Conservation (phyloP, 345 rosid genomes). For the Hevea brasiliensis region DNA sequence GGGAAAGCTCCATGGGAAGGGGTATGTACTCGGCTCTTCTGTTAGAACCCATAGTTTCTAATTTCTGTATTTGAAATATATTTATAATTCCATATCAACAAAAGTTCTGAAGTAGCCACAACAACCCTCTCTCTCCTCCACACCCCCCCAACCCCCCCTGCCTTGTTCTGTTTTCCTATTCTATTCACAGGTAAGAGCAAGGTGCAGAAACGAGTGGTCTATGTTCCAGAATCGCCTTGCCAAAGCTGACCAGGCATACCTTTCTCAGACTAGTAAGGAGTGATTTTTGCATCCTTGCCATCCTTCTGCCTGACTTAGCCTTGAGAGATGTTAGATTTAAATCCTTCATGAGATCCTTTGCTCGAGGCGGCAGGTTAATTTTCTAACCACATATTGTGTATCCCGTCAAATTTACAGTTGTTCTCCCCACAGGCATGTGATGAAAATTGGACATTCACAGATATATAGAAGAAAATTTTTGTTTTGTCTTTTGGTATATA, state of each 20-base stretch:
- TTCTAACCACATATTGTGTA: no score
- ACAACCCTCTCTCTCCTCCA: no score
- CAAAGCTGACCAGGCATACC: slow-evolving; percentile 60
- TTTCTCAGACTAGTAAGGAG: slow-evolving; percentile 31
- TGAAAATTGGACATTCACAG: slow-evolving; percentile 10
- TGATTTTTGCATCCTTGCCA: slow-evolving; percentile 17
- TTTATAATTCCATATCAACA: no score
- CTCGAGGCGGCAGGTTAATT: no score
- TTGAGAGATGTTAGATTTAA: neutral
- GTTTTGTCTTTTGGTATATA: neutral
- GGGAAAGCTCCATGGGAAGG: slow-evolving; percentile 92
- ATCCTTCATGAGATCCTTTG: no score
- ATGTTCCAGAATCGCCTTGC: slow-evolving; percentile 69
- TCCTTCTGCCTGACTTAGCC: neutral
- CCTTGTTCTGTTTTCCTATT: neutral
- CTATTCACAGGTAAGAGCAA: slow-evolving; percentile 62
- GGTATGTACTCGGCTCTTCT: slow-evolving; percentile 38
- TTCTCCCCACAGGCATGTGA: neutral
- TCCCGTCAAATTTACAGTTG: no score
- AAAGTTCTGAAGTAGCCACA: neutral
- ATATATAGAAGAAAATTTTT: slow-evolving; percentile 1
- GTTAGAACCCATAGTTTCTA: neutral
- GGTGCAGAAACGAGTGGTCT: slow-evolving; percentile 85
- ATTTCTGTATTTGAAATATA: neutral
- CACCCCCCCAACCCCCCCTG: no score